Percentiles rank a stretch among this genome's conserved stretches.
These are phyloP conservation scores for Kodamaea fungicola DNA, from an alignment of 1,139 yeast genomes.

Conservation along the genomic window DNA sequence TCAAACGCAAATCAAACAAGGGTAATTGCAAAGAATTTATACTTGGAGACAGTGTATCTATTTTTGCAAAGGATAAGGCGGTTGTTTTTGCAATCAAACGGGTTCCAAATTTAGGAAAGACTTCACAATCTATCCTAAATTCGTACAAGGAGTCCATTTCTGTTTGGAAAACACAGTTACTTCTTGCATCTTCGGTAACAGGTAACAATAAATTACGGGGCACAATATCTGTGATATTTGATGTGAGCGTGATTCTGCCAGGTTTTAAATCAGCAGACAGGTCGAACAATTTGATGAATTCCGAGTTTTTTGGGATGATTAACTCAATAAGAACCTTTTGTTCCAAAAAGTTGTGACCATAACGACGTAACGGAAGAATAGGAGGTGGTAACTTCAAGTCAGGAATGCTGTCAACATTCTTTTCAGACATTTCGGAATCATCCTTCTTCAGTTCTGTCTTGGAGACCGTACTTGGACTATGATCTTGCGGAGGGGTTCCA, in stretches of 20 bases:
- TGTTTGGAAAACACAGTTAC: slow-evolving; percentile 74
- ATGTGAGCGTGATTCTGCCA: slow-evolving; percentile 70
- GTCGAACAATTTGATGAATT: slow-evolving; percentile 53
- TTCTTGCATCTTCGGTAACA: slow-evolving; percentile 63
- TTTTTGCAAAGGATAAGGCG: slow-evolving; percentile 56
- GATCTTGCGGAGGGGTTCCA: not conserved
- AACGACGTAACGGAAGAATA: slow-evolving; percentile 83
- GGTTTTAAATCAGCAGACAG: slow-evolving; percentile 45
- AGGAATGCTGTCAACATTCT: slow-evolving; percentile 71
- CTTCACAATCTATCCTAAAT: slow-evolving; percentile 82
- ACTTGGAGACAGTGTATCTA: slow-evolving; percentile 43
- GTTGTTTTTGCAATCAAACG: slow-evolving; percentile 86
- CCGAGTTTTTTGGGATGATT: slow-evolving; percentile 53
- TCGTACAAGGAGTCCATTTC: slow-evolving; percentile 63
- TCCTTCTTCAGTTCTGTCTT: slow-evolving; percentile 1
- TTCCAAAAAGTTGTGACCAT: slow-evolving; percentile 93
- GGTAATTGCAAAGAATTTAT: slow-evolving; percentile 61
- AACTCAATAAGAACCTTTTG: slow-evolving; percentile 81
- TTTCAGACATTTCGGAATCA: not conserved
- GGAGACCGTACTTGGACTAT: slow-evolving; percentile 1
- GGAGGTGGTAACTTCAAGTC: slow-evolving; percentile 94
- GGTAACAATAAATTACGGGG: slow-evolving; percentile 87
- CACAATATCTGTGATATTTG: slow-evolving; percentile 66
- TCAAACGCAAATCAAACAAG: slow-evolving; percentile 74
- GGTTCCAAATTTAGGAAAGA: slow-evolving; percentile 93